Evolutionary conservation across 495 filamentous ascomycete genomes (phyloP), one percentile per base, ranked within the genome.

Genomic region (Cercophora samala): DNA sequence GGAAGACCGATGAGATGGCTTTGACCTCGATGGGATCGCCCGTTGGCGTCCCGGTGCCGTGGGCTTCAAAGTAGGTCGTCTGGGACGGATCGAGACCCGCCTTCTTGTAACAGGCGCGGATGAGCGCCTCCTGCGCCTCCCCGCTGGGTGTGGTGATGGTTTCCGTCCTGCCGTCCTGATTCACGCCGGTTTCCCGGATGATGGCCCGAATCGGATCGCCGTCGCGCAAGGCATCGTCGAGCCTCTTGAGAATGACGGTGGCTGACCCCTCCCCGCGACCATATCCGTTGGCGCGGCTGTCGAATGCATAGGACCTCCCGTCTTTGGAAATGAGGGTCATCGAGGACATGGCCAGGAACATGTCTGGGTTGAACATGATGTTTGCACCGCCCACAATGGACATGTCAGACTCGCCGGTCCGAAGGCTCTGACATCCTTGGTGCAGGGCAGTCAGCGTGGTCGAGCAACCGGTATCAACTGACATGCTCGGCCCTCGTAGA

Each of bases 251-350:
- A 8, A 84, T 77, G 0, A 91, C 51, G 0, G 81, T 82, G 4
- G 76, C 82, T 0, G 76, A 85, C 3, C 91, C 81, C 21, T 84
- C 86, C 29, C 88, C 82, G 22, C 90, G 85, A 1, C 58, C 90
- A 72, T 89, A 92, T 0, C 90, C 90, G 70, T 89, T 80, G 0
- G 88, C 90, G 0, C 69, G 64, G 0, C 77, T 76, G 64, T 89
- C 86, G 55, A 80, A 82, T 1, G 79, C 78, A 58, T 78, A 74
- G 0, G 70, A 75, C 23, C 72, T 72, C 19, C 79, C 75, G 37
- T 73, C 69, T 19, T 75, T 74, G 26, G 78, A 71, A 9, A 80
- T 71, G 22, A 76, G 62, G 21, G 71, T 72, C 66, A 76, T 72
- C 0, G 74, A 76, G 0, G 75, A 75, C 76, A 78, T 77, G 58